phyloP scores from a whole-genome alignment of 306 rosid species.

The Casuarina cunninghamiana region DNA sequence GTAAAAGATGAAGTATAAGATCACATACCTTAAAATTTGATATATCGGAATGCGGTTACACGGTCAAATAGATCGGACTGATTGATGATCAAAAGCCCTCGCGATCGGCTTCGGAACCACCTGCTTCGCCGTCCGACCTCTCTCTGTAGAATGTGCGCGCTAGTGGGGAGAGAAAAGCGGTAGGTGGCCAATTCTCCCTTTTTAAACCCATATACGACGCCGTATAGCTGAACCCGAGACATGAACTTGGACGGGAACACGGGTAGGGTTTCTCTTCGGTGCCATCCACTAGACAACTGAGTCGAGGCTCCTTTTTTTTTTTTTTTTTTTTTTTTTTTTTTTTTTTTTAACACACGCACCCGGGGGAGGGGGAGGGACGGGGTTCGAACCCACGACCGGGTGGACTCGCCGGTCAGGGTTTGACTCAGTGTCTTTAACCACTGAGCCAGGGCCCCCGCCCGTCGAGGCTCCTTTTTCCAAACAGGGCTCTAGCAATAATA shows the following conservation, averaged over 20 bases:
- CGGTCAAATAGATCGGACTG: not conserved
- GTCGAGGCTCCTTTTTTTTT: not conserved
- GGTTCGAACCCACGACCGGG: too few relatives aligned
- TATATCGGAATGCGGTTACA: not conserved
- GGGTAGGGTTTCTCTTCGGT: not conserved
- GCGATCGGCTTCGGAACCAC: too few relatives aligned
- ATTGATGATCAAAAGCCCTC: not conserved
- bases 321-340: too few relatives aligned
- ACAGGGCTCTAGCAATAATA: too few relatives aligned
- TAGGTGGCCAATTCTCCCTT: not conserved
- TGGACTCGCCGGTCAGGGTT: too few relatives aligned
- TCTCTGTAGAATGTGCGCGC: not conserved
- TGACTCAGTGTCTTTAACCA: too few relatives aligned
- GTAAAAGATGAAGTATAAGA: too few relatives aligned
- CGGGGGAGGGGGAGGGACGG: too few relatives aligned
- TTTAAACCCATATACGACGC: not conserved
- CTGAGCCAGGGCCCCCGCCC: too few relatives aligned
- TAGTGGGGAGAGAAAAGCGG: not conserved
- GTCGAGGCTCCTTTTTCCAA: not conserved
- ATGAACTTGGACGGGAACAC: not conserved
- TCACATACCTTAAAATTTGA: too few relatives aligned
- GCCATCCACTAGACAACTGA: not conserved
- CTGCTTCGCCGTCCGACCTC: too few relatives aligned
- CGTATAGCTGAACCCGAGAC: not conserved
- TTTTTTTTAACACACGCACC: too few relatives aligned